These are phyloP conservation scores for Coemansia sp. DNA, from an alignment of 192 early-diverging fungal genomes.

Conservation along the genomic window DNA sequence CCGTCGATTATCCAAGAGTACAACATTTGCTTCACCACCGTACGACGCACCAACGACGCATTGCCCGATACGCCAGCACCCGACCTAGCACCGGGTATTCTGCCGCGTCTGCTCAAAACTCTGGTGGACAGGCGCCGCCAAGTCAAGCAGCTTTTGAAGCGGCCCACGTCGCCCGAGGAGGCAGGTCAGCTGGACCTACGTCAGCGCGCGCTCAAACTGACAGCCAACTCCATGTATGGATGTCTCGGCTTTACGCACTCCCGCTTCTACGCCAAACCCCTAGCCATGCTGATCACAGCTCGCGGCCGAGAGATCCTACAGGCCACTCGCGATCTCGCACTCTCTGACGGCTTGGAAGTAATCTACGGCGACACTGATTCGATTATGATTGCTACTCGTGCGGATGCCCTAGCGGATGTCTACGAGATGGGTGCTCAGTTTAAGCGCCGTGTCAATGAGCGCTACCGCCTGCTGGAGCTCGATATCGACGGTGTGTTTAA, in stretches of 20 bases:
- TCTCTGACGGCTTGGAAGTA: slow-evolving; percentile 78
- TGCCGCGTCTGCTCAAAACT: slow-evolving; percentile 83
- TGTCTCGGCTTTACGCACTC: slow-evolving; percentile 92
- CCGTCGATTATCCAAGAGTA: slow-evolving; percentile 99
- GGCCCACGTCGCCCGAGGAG: slow-evolving; percentile 60
- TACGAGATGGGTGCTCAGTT: slow-evolving; percentile 79
- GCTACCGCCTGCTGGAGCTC: slow-evolving; percentile 93
- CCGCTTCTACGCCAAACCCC: slow-evolving; percentile 92
- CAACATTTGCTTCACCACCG: slow-evolving; percentile 99
- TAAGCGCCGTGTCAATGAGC: slow-evolving; percentile 83
- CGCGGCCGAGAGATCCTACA: slow-evolving; percentile 96
- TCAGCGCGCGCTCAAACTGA: slow-evolving; percentile 93
- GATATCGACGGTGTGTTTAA: slow-evolving; percentile 94
- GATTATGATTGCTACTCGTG: slow-evolving; percentile 94
- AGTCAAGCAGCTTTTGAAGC: slow-evolving; percentile 90
- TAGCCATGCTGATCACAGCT: slow-evolving; percentile 96
- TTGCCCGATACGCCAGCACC: slow-evolving; percentile 80
- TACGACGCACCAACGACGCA: slow-evolving; percentile 62
- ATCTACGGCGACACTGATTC: slow-evolving; percentile 99
- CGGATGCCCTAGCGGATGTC: slow-evolving; percentile 68
- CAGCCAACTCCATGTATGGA: slow-evolving; percentile 99
- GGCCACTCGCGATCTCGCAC: slow-evolving; percentile 85
- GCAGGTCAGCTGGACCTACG: slow-evolving; percentile 82
- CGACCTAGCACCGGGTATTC: slow-evolving; percentile 66
- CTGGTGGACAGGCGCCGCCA: slow-evolving; percentile 86